These are phyloP conservation scores for Aspergillus ellipticus DNA, from an alignment of 495 filamentous ascomycete genomes.

Conservation along the genomic window DNA sequence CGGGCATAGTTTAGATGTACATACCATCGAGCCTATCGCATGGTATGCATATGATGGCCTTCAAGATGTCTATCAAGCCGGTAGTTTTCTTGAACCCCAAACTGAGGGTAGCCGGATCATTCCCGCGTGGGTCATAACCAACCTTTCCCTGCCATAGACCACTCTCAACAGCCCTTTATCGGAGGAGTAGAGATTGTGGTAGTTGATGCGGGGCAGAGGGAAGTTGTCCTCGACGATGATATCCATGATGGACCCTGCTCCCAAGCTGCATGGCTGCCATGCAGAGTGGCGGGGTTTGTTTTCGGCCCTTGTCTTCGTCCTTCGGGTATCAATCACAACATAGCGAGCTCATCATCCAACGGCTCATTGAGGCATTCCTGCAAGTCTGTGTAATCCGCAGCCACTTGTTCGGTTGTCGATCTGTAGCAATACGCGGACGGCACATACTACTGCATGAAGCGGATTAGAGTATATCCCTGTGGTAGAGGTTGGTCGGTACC, in stretches of 20 bases:
- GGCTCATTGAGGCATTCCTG: background rate
- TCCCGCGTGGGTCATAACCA: background rate
- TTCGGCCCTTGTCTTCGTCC: slow-evolving; percentile 32
- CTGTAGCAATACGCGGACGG: slow-evolving; percentile 4
- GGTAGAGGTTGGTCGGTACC: slow-evolving; percentile 20
- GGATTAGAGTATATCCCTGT: slow-evolving; percentile 20
- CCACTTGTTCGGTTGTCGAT: too few relatives aligned
- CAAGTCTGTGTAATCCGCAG: slow-evolving; percentile 13
- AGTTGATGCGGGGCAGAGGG: slow-evolving; percentile 4
- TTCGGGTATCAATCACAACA: slow-evolving; percentile 31
- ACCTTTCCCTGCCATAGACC: background rate
- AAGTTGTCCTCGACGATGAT: background rate
- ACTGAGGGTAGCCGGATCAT: background rate
- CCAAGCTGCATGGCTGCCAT: slow-evolving; percentile 11
- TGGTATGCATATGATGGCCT: slow-evolving; percentile 17
- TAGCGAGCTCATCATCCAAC: slow-evolving; percentile 19
- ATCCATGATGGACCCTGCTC: slow-evolving; percentile 2
- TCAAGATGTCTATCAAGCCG: slow-evolving; percentile 2
- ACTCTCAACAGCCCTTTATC: background rate
- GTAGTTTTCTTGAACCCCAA: slow-evolving; percentile 12
- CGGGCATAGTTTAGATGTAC: slow-evolving; percentile 12
- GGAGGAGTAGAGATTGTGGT: background rate
- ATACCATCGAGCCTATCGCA: slow-evolving; percentile 8
- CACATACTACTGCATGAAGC: slow-evolving; percentile 16
- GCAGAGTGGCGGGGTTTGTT: slow-evolving; percentile 25